phyloP scores from a whole-genome alignment of 345 rosid species.

The Dovyalis caffra region DNA sequence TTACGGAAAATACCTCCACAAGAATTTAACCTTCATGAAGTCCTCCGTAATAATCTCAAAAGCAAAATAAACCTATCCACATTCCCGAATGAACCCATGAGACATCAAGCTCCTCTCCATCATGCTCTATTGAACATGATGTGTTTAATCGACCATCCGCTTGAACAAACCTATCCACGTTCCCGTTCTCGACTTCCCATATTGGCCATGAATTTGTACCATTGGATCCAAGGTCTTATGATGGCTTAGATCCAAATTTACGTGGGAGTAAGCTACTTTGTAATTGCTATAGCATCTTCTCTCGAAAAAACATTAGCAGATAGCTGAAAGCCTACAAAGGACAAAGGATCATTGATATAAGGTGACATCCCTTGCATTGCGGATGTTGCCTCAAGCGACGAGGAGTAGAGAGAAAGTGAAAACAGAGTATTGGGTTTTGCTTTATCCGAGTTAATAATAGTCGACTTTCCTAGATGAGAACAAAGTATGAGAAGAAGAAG shows the following conservation, averaged over 20 bases:
- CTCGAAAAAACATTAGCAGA: conserved; percentile 59
- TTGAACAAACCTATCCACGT: conserved; percentile 36
- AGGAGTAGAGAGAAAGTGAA: no score
- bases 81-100: conserved; percentile 79
- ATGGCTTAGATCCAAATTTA: conserved; percentile 55
- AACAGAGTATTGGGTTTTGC: no score
- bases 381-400: conserved; percentile 52
- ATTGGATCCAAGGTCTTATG: conserved; percentile 22
- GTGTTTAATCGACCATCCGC: conserved; percentile 49
- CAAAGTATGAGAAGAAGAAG: no score
- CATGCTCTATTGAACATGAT: no score
- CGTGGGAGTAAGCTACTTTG: conserved; percentile 70
- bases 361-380: conserved; percentile 61
- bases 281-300: conserved; percentile 52
- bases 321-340: no score
- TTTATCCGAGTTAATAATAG: no score
- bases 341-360: no score
- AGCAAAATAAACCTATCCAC: conserved; percentile 13
- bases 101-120: conserved; percentile 78
- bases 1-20: neutral
- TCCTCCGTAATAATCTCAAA: neutral
- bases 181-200: conserved; percentile 28
- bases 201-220: conserved; percentile 55
- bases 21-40: neutral
- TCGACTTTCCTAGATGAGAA: no score